Conservation (phyloP, 2,329 filamentous ascomycete species). For the Ascochyta lentis region DNA sequence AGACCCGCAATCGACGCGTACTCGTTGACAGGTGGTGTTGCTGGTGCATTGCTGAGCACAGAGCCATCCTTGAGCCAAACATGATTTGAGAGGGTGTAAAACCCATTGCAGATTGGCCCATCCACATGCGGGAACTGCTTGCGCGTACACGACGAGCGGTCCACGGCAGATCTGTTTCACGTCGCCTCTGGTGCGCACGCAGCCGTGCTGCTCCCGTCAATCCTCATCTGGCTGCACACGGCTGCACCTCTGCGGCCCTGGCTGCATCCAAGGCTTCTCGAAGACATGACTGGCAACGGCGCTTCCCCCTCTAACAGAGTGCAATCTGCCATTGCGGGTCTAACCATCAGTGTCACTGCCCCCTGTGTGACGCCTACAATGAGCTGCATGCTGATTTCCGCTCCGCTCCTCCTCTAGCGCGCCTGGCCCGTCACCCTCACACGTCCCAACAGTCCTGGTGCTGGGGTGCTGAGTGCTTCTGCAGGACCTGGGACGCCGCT, state of each 20-base stretch:
- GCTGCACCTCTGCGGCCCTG: background rate
- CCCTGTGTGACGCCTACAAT: constrained; percentile 26
- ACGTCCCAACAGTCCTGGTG: constrained; percentile 30
- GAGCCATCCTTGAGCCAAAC: background rate
- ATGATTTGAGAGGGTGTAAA: constrained; percentile 9
- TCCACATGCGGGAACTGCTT: constrained; percentile 28
- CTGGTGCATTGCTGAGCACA: constrained; percentile 3
- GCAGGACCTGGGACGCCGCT: background rate
- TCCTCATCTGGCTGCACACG: constrained; percentile 21
- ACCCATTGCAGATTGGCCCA: constrained; percentile 11
- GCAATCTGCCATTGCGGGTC: background rate
- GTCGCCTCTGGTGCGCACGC: constrained; percentile 21
- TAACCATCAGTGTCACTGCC: background rate
- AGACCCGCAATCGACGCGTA: constrained; percentile 15
- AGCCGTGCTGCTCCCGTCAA: constrained; percentile 26
- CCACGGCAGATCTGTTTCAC: constrained; percentile 45
- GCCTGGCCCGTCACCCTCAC: constrained; percentile 35
- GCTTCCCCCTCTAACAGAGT: constrained; percentile 16
- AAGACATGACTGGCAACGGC: constrained; percentile 20
- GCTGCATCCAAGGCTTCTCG: constrained; percentile 6
- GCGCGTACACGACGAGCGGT: constrained; percentile 37
- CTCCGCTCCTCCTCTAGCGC: constrained; percentile 42
- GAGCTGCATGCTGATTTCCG: constrained; percentile 31
- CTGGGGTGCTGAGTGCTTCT: constrained; percentile 1
- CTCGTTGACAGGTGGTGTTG: constrained; percentile 6